These are phyloP conservation scores for Alternaria infectoria DNA, from an alignment of 2,329 filamentous ascomycete genomes.

Conservation along the genomic window DNA sequence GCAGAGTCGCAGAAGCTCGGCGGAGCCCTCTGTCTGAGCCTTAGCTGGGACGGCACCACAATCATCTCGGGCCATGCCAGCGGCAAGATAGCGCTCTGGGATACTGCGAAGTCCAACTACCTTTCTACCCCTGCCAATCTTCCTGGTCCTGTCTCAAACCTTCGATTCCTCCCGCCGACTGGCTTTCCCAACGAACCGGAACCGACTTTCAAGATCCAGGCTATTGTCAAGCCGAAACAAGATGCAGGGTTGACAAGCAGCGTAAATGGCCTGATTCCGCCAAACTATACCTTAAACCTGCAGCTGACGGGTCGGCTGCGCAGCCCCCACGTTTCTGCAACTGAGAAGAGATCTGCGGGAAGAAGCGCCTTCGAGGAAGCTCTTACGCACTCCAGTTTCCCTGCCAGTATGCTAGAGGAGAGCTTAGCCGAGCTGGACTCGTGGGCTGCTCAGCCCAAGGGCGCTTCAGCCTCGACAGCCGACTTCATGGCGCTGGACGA, in stretches of 20 bases:
- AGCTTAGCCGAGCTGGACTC: slow-evolving; percentile 43
- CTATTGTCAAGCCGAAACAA: slow-evolving; percentile 81
- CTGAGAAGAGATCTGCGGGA: slow-evolving; percentile 20
- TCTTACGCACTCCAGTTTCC: slow-evolving; percentile 53
- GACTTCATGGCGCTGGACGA: slow-evolving; percentile 43
- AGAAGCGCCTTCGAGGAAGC: slow-evolving; percentile 48
- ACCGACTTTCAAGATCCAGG: slow-evolving; percentile 58
- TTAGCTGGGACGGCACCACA: slow-evolving; percentile 82
- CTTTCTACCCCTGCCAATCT: slow-evolving; percentile 72
- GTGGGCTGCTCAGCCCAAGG: slow-evolving; percentile 33
- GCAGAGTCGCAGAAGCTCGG: slow-evolving; percentile 69
- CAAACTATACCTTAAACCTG: slow-evolving; percentile 69
- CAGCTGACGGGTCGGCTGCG: slow-evolving; percentile 59
- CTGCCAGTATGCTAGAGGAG: slow-evolving; percentile 48
- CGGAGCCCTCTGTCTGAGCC: slow-evolving; percentile 68
- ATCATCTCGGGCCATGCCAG: slow-evolving; percentile 81
- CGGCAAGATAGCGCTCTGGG: slow-evolving; percentile 83
- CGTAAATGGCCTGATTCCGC: slow-evolving; percentile 50
- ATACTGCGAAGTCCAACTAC: slow-evolving; percentile 73
- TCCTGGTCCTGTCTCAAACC: slow-evolving; percentile 81
- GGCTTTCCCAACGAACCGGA: slow-evolving; percentile 49
- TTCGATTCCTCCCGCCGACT: slow-evolving; percentile 72
- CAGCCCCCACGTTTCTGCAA: slow-evolving; percentile 38
- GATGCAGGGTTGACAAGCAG: slow-evolving; percentile 55
- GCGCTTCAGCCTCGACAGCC: slow-evolving; percentile 23